These are phyloP conservation scores for Limtongia smithiae DNA, from an alignment of 805 yeast species.

Conservation along the genomic window DNA sequence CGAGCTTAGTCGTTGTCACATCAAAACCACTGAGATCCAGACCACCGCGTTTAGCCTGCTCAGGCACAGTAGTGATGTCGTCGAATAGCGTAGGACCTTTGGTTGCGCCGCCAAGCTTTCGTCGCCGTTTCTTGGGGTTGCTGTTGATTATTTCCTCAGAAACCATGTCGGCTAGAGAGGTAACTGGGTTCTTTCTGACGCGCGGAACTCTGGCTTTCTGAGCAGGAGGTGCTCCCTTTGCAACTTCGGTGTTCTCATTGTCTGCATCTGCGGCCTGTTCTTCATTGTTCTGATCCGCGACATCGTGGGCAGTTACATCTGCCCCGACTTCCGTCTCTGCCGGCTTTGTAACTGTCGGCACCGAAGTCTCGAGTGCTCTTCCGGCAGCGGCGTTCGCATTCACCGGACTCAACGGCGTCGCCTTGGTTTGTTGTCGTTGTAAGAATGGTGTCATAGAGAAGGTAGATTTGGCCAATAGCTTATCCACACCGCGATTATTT, in stretches of 20 bases:
- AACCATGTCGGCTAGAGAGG: too few species aligned
- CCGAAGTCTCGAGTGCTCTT: background rate
- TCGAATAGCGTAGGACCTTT: slow-evolving; percentile 2
- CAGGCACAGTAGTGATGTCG: slow-evolving; percentile 1
- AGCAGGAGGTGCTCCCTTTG: too few species aligned
- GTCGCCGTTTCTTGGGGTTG: background rate
- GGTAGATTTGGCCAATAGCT: slow-evolving; percentile 18
- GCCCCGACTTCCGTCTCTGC: background rate
- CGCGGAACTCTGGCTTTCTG: too few species aligned
- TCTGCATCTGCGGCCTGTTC: too few species aligned
- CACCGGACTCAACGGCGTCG: slow-evolving; percentile 14
- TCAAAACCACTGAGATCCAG: slow-evolving; percentile 1
- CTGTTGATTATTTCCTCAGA: too few species aligned
- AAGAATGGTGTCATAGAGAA: slow-evolving; percentile 27
- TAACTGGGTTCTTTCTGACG: too few species aligned
- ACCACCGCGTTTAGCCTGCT: background rate
- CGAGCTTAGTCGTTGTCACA: slow-evolving; percentile 1
- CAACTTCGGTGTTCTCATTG: too few species aligned
- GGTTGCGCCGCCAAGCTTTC: background rate
- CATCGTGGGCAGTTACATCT: background rate
- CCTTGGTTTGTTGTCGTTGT: slow-evolving; percentile 7
- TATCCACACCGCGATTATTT: background rate
- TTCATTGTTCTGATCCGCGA: too few species aligned
- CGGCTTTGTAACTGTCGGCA: background rate
- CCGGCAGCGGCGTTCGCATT: slow-evolving; percentile 4